Conservation (phyloP, 1,284 basidiomycete species). For the Microbotryum intermedium region DNA sequence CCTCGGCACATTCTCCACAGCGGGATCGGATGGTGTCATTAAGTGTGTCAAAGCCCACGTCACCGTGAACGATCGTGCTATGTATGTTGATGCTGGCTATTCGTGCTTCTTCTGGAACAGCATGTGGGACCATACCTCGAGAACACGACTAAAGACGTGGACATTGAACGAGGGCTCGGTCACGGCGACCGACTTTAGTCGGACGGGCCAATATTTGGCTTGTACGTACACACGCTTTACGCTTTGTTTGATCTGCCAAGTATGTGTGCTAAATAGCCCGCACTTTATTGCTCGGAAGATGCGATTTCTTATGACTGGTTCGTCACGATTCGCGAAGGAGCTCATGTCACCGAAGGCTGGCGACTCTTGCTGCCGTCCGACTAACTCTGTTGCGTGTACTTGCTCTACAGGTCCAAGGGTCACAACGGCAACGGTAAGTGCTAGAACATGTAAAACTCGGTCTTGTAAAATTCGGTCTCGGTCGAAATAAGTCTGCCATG, state of each 20-base stretch:
- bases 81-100: neutral
- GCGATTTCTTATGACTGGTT: too few relatives aligned
- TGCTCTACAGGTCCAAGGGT: constrained; percentile 52
- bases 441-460: too few relatives aligned
- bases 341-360: too few relatives aligned
- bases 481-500: too few relatives aligned
- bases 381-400: too few relatives aligned
- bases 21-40: constrained; percentile 74
- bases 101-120: constrained; percentile 40
- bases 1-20: constrained; percentile 90
- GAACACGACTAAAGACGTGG: too few relatives aligned
- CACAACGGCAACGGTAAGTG: constrained; percentile 64
- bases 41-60: constrained; percentile 70
- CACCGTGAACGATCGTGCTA: neutral
- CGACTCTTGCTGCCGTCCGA: too few relatives aligned
- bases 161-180: constrained; percentile 52
- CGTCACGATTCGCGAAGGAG: too few relatives aligned
- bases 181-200: constrained; percentile 68
- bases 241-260: too few relatives aligned
- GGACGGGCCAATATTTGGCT: constrained; percentile 75
- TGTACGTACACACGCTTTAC: constrained; percentile 44
- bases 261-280: too few relatives aligned
- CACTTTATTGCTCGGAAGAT: too few relatives aligned
- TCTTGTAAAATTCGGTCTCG: too few relatives aligned
- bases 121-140: constrained; percentile 50